A percentile compares a stretch with the other conserved stretches of the same genome.
phyloP scores from a whole-genome alignment of 2,329 filamentous ascomycete genomes.

The Neoscytalidium dimidiatum region DNA sequence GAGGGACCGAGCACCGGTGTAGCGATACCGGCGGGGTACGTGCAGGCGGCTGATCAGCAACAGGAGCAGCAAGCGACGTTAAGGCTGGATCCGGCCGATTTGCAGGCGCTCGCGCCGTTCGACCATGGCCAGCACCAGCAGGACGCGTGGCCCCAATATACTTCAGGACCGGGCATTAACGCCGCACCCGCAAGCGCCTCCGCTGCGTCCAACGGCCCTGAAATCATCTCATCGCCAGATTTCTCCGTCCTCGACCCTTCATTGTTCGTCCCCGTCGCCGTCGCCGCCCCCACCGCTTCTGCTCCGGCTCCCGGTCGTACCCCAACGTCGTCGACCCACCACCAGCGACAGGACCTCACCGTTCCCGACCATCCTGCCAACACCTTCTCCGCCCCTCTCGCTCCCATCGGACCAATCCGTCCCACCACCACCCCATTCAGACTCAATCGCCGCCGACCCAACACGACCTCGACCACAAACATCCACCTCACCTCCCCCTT shows the following conservation, averaged over 20 bases:
- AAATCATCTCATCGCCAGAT: neutral
- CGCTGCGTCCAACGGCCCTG: neutral
- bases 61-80: neutral
- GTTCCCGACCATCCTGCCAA: neutral
- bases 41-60: neutral
- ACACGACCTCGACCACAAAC: neutral
- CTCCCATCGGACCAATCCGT: neutral
- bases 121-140: no score
- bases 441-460: neutral
- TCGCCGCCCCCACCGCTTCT: neutral
- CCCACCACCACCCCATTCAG: neutral
- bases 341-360: neutral
- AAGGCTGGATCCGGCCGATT: neutral
- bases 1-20: neutral
- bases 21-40: neutral
- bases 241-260: neutral
- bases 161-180: neutral
- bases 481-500: no score
- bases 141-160: slow-evolving; percentile 14
- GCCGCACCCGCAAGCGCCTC: neutral
- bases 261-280: neutral
- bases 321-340: neutral
- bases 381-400: neutral
- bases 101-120: no score
- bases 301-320: neutral